Evolutionary conservation across 352 stramenopile species (phyloP).

Genomic region (Globisporangium parvum): DNA sequence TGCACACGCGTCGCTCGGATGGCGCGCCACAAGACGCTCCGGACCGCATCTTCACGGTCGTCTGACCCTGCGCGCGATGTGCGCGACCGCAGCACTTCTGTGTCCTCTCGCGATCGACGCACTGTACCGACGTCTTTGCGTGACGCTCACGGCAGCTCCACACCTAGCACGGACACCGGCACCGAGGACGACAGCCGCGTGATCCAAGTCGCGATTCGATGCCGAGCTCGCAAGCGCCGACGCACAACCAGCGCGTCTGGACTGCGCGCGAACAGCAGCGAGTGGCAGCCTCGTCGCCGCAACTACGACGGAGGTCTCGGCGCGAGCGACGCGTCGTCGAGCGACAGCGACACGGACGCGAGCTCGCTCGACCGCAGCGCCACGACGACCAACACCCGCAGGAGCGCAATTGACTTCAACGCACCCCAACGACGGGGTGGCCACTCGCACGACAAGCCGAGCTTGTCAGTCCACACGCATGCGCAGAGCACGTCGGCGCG

Average conservation of each 20-base stretch:
- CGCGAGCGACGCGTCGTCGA: not conserved
- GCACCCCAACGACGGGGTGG: slow-evolving; percentile 6
- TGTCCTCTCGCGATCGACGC: too few relatives aligned
- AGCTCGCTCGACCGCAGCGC: not conserved
- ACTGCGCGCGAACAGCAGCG: not conserved
- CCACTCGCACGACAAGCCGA: slow-evolving; percentile 6
- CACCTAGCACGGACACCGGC: too few relatives aligned
- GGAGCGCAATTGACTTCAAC: not conserved
- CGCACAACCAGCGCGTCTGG: not conserved
- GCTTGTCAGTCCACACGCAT: slow-evolving; percentile 21
- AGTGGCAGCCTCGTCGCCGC: not conserved
- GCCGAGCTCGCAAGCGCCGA: slow-evolving; percentile 28
- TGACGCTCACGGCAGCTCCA: too few relatives aligned
- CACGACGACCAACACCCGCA: not conserved
- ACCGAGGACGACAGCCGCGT: slow-evolving; percentile 10
- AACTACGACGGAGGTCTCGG: not conserved
- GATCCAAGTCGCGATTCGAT: slow-evolving; percentile 57
- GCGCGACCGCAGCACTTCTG: too few relatives aligned
- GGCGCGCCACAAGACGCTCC: too few relatives aligned
- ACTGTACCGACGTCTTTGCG: too few relatives aligned
- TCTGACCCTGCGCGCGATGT: too few relatives aligned
- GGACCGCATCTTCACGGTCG: too few relatives aligned
- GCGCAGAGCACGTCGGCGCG: slow-evolving; percentile 16
- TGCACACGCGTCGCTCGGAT: too few relatives aligned
- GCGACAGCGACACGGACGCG: not conserved